These are phyloP conservation scores for Yamagishiella unicocca DNA, from an alignment of 139 green algal species.

Conservation along the genomic window DNA sequence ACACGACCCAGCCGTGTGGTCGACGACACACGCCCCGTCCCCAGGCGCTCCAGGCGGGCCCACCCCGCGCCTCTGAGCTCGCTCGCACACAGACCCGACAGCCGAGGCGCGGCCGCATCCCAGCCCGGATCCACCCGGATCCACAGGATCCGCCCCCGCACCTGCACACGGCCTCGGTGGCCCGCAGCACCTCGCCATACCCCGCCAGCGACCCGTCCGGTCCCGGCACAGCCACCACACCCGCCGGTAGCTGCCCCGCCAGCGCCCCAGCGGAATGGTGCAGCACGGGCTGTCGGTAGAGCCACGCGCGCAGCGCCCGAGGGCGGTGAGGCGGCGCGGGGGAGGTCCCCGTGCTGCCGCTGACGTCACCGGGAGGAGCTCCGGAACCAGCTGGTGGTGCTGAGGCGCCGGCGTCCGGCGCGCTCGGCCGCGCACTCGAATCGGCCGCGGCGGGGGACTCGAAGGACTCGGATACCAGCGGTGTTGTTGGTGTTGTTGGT, in stretches of 20 bases:
- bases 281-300: constrained; percentile 21
- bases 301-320: constrained; percentile 19
- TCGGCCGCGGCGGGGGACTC: background rate
- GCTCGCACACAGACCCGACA: no score
- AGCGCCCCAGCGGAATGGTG: background rate
- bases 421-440: background rate
- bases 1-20: background rate
- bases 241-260: constrained; percentile 10
- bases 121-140: background rate
- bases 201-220: constrained; percentile 21
- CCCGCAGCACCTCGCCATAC: constrained; percentile 1
- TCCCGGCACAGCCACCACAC: constrained; percentile 21
- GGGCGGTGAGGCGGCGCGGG: background rate
- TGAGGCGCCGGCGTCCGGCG: background rate
- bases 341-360: no score
- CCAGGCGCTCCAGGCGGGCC: no score
- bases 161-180: constrained; percentile 29
- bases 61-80: no score
- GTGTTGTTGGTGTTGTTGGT: background rate
- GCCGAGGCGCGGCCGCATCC: background rate
- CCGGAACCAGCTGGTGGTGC: no score
- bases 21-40: background rate
- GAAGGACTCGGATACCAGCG: background rate
- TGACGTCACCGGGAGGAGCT: no score
- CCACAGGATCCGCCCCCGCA: background rate